A percentile compares a stretch with the other conserved stretches of the same genome.
Conservation (phyloP, 257 asterid species). For the Solanum appendiculatum region DNA sequence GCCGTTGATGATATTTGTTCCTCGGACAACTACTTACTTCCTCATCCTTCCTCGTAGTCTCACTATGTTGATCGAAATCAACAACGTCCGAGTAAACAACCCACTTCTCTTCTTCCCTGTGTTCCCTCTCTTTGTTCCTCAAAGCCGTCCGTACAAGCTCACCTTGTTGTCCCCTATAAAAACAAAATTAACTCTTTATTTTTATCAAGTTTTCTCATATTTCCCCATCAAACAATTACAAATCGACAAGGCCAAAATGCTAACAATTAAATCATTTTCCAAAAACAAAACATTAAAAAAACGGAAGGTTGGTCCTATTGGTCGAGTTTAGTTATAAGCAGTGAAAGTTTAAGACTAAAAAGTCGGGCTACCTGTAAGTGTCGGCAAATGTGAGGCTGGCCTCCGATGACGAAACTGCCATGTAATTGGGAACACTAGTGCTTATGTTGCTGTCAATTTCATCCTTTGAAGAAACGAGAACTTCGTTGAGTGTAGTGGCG, state of each 20-base stretch:
- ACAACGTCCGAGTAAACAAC: constrained; percentile 86
- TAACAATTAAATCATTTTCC: no score
- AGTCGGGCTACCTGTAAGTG: constrained; percentile 34
- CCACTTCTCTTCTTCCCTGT: constrained; percentile 82
- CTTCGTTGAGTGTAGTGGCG: constrained; percentile 48
- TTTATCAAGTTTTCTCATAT: no score
- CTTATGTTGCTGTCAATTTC: not conserved
- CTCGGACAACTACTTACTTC: constrained; percentile 67
- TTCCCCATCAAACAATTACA: no score
- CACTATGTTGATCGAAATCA: constrained; percentile 11
- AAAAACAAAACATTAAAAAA: no score
- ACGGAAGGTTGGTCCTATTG: not conserved
- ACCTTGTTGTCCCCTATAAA: not conserved
- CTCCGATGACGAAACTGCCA: constrained; percentile 28
- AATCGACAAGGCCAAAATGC: no score
- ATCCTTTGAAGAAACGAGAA: constrained; percentile 27
- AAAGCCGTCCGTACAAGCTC: constrained; percentile 75
- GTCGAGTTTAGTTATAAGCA: no score
- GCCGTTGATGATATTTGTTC: constrained; percentile 2
- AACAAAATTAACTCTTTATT: not conserved
- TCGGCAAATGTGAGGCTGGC: constrained; percentile 25
- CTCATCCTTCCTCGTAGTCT: constrained; percentile 48
- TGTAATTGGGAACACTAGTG: not conserved
- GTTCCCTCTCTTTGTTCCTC: constrained; percentile 55
- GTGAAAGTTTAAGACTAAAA: no score